Evolutionary conservation across 106 monocot species (phyloP).

Genomic region (Apostasia shenzhenica): DNA sequence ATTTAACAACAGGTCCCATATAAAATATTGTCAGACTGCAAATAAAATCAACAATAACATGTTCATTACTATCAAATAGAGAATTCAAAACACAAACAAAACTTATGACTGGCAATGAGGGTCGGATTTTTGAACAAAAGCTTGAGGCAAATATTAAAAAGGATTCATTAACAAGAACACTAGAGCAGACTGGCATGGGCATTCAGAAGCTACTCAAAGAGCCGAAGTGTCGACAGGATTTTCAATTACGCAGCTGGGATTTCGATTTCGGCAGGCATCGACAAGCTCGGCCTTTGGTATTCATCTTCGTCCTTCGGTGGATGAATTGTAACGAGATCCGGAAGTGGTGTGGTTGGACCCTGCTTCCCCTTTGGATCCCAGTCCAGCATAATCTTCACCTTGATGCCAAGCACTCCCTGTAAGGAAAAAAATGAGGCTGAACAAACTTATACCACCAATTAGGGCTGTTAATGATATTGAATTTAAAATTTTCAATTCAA

Average conservation of each 20-base stretch:
- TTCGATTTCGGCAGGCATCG: conserved; percentile 10
- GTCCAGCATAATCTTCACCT: conserved; percentile 52
- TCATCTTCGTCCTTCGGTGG: conserved; percentile 48
- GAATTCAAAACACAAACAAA: too few species aligned
- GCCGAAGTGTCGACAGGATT: neutral
- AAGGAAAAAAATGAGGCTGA: neutral
- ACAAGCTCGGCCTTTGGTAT: conserved; percentile 6
- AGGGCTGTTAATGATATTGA: neutral
- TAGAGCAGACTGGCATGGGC: too few species aligned
- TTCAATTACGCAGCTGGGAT: conserved; percentile 5
- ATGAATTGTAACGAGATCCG: conserved; percentile 48
- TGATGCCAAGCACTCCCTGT: conserved; percentile 58
- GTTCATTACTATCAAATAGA: too few species aligned
- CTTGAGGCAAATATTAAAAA: too few species aligned
- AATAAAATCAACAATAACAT: too few species aligned
- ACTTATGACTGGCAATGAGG: too few species aligned
- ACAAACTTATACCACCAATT: neutral
- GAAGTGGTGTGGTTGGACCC: conserved; percentile 40
- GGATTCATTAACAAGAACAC: too few species aligned
- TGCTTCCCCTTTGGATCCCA: conserved; percentile 57
- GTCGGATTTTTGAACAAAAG: too few species aligned
- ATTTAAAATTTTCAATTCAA: neutral
- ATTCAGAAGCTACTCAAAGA: neutral
- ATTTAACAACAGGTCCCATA: too few species aligned
- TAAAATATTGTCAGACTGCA: too few species aligned